Evolutionary conservation across 768 basidiomycete genomes (phyloP).

Genomic region (Paxillus ammoniavirescens): DNA sequence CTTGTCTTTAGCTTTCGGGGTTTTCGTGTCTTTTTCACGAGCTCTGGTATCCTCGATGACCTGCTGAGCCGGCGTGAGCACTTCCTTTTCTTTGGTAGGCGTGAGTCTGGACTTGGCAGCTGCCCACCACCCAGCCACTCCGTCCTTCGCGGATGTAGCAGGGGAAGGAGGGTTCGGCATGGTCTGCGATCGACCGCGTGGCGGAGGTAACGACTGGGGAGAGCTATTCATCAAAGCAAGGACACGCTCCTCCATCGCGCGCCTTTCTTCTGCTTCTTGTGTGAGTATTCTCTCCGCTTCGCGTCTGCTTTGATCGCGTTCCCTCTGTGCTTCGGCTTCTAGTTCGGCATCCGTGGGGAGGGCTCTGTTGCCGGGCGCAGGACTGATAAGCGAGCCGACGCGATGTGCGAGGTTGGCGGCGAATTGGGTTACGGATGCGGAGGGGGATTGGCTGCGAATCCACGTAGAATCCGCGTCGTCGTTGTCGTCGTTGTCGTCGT

Average conservation of each 20-base stretch:
- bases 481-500: slow-evolving; percentile 29
- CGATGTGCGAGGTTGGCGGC: slow-evolving; percentile 75
- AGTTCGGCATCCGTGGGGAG: slow-evolving; percentile 74
- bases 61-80: slow-evolving; percentile 83
- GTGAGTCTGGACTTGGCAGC: slow-evolving; percentile 74
- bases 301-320: slow-evolving; percentile 70
- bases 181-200: slow-evolving; percentile 60
- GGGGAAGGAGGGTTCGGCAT: slow-evolving; percentile 61
- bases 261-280: slow-evolving; percentile 67
- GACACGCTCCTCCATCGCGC: slow-evolving; percentile 69
- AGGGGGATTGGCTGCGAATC: slow-evolving; percentile 45
- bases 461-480: slow-evolving; percentile 24
- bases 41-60: slow-evolving; percentile 73
- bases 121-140: slow-evolving; percentile 62
- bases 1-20: slow-evolving; percentile 42
- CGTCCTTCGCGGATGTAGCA: slow-evolving; percentile 62
- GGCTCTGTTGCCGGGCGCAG: slow-evolving; percentile 42
- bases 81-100: slow-evolving; percentile 71
- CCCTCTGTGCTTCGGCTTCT: slow-evolving; percentile 76
- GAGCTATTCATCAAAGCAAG: slow-evolving; percentile 64
- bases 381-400: slow-evolving; percentile 65
- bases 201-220: slow-evolving; percentile 49
- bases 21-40: slow-evolving; percentile 54
- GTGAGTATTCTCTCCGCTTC: slow-evolving; percentile 79
- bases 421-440: slow-evolving; percentile 71